Evolutionary conservation across 139 green algal genomes (phyloP), one percentile per base, ranked within the genome.

Genomic region (Coccomyxa sp.): DNA sequence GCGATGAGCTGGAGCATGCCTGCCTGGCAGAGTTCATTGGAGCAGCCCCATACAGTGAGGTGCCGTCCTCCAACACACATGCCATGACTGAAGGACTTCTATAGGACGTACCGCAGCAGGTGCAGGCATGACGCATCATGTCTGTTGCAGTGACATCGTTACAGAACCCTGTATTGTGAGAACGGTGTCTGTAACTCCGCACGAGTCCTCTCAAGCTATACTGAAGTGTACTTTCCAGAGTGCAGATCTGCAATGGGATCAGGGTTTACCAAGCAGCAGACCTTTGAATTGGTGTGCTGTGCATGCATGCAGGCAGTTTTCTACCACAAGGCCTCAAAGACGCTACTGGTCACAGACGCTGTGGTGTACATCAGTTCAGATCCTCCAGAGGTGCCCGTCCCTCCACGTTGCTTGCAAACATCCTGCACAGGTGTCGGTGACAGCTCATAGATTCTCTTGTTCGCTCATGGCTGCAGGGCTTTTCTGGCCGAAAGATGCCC

Each of bases 341-440:
- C 88, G 0, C 84, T 98, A 71, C 76, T 98, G 74, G 89, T 98
- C 24, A 98, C 95, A 10, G 95, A 98, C 54, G 88, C 91, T 0
- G 88, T 97, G 1, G 70, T 97, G 6, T 95, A 86, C 41, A 81
- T 97, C 39, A 83, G 87, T 8, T 55, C 79, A 7, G 76, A 88
- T 14, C 89, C 91, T n/a, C 86, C 88, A 29, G 85, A 89, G 78
- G 83, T 87, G 64, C n/a, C n/a, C n/a, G n/a, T n/a, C n/a, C n/a
- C n/a, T n/a, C n/a, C n/a, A n/a, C n/a, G n/a, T n/a, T n/a, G n/a
- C n/a, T n/a, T n/a, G n/a, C n/a, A n/a, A n/a, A n/a, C n/a, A n/a
- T n/a, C n/a, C n/a, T n/a, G n/a, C n/a, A n/a, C n/a, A n/a, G n/a
- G n/a, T n/a, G n/a, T n/a, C n/a, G n/a, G n/a, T n/a, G n/a, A n/a